Evolutionary conservation across 495 filamentous ascomycete species (phyloP).

Genomic region (Aspergillus ostianus): DNA sequence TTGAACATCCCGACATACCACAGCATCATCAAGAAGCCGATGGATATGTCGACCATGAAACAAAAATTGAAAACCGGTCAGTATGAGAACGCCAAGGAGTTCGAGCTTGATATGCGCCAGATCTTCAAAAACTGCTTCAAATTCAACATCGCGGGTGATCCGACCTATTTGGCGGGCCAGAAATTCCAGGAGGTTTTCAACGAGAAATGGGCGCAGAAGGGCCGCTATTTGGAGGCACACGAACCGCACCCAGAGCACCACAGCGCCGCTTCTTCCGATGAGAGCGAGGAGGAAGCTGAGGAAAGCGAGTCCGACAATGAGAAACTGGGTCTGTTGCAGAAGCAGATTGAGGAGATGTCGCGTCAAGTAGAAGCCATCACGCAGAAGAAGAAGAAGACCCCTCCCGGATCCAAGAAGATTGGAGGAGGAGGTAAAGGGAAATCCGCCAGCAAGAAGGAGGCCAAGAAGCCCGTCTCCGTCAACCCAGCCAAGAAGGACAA

Average conservation of each 20-base stretch:
- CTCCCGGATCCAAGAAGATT: conserved; percentile 57
- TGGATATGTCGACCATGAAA: conserved; percentile 81
- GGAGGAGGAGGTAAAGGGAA: conserved; percentile 35
- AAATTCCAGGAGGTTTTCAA: conserved; percentile 71
- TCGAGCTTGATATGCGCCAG: conserved; percentile 75
- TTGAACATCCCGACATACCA: conserved; percentile 93
- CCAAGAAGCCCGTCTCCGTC: conserved; percentile 44
- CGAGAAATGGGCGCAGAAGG: conserved; percentile 67
- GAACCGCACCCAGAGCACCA: conserved; percentile 57
- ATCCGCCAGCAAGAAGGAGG: conserved; percentile 55
- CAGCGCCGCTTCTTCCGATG: conserved; percentile 55
- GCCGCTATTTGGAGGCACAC: conserved; percentile 72
- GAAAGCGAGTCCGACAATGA: conserved; percentile 65
- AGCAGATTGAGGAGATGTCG: conserved; percentile 62
- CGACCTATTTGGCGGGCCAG: conserved; percentile 67
- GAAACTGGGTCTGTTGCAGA: conserved; percentile 63
- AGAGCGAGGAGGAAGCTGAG: conserved; percentile 67
- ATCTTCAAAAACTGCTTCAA: conserved; percentile 89
- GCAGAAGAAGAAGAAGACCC: conserved; percentile 62
- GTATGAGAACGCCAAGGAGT: conserved; percentile 80
- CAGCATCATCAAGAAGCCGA: conserved; percentile 90
- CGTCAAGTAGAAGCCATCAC: conserved; percentile 52
- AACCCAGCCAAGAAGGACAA: conserved; percentile 56
- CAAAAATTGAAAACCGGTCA: conserved; percentile 75
- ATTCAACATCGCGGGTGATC: conserved; percentile 82